Evolutionary conservation across 1,284 basidiomycete genomes (phyloP).

Genomic region (Ceratobasidium sp.): DNA sequence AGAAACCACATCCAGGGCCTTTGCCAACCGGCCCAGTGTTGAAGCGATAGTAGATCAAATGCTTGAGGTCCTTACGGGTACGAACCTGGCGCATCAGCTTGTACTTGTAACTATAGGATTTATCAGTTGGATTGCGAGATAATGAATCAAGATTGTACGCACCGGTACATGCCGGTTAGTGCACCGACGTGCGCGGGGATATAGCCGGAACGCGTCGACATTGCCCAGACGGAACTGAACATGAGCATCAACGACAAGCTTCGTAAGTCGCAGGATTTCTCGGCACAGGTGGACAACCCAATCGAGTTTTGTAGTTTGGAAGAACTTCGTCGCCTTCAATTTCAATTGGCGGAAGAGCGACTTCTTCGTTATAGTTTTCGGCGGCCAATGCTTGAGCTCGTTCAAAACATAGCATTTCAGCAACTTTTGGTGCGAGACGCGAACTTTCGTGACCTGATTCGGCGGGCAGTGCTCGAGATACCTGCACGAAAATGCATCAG

Average conservation of each 20-base stretch:
- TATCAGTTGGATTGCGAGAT: not conserved
- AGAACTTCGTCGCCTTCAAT: slow-evolving; percentile 90
- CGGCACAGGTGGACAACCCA: slow-evolving; percentile 99
- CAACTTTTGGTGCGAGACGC: slow-evolving; percentile 99
- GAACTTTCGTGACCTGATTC: slow-evolving; percentile 96
- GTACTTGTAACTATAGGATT: slow-evolving; percentile 80
- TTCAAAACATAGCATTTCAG: slow-evolving; percentile 97
- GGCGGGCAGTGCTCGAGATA: slow-evolving; percentile 98
- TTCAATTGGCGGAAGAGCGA: slow-evolving; percentile 96
- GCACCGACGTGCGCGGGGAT: slow-evolving; percentile 98
- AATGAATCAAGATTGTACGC: slow-evolving; percentile 26
- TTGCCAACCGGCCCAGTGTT: slow-evolving; percentile 99
- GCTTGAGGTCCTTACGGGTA: slow-evolving; percentile 99
- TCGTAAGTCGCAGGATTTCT: slow-evolving; percentile 97
- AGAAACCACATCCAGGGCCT: slow-evolving; percentile 99
- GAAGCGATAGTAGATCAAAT: slow-evolving; percentile 97
- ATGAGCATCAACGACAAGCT: slow-evolving; percentile 98
- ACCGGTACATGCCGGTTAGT: slow-evolving; percentile 98
- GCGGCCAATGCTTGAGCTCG: slow-evolving; percentile 87
- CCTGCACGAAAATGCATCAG: slow-evolving; percentile 21
- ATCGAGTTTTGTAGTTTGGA: slow-evolving; percentile 97
- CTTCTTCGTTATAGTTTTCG: slow-evolving; percentile 98
- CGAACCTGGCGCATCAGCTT: slow-evolving; percentile 99
- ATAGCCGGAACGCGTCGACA: slow-evolving; percentile 97
- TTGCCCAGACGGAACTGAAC: slow-evolving; percentile 99